Evolutionary conservation across 2,329 filamentous ascomycete species (phyloP).

Genomic region (Geosmithia putterillii): DNA sequence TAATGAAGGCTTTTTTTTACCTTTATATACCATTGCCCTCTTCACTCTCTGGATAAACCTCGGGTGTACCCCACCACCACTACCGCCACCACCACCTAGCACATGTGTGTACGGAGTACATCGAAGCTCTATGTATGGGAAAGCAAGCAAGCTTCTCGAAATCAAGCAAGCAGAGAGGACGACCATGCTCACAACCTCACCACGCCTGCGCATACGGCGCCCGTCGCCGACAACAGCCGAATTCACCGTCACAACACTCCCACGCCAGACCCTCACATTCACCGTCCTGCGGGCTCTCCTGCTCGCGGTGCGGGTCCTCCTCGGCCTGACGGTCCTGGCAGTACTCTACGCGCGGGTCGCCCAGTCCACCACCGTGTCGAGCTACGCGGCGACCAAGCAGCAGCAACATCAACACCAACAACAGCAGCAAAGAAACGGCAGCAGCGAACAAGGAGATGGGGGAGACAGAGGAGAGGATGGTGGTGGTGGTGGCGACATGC

Average conservation of each 20-base stretch:
- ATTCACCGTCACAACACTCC: conserved; percentile 80
- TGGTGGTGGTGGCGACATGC: background rate
- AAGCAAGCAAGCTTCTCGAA: background rate
- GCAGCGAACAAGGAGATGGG: background rate
- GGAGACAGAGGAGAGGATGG: background rate
- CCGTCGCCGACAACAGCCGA: conserved; percentile 83
- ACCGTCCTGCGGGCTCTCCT: conserved; percentile 31
- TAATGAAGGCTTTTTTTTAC: conserved; percentile 4
- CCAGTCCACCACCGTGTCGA: conserved; percentile 13
- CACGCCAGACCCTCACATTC: conserved; percentile 35
- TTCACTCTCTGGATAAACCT: too few relatives aligned
- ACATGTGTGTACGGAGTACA: background rate
- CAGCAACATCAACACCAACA: conserved; percentile 5
- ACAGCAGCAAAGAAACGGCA: conserved; percentile 6
- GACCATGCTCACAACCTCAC: conserved; percentile 48
- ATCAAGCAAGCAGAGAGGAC: background rate
- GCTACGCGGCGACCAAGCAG: background rate
- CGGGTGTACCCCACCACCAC: background rate
- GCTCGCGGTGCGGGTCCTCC: conserved; percentile 28
- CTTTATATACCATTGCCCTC: conserved; percentile 10
- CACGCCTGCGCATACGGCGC: conserved; percentile 49
- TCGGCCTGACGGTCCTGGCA: conserved; percentile 29
- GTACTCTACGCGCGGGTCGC: conserved; percentile 37
- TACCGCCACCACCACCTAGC: background rate
- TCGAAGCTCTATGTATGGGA: background rate